Conservation (phyloP, 2,329 filamentous ascomycete genomes). For the Cryphonectria parasitica region DNA sequence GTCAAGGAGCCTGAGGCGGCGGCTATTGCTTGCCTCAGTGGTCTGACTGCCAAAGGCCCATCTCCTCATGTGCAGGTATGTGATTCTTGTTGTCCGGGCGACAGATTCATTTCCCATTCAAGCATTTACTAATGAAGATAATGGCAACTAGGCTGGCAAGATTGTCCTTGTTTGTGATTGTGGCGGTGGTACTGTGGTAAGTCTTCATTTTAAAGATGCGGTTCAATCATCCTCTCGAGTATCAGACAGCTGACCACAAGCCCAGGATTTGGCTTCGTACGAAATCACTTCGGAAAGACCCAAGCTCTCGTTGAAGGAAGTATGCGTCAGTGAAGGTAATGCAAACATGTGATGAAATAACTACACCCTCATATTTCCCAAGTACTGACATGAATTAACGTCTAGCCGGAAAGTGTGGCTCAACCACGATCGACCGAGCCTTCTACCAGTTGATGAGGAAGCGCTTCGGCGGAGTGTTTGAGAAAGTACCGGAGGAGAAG, state of each 20-base stretch:
- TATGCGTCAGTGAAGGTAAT: constrained; percentile 15
- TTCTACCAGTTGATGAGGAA: constrained; percentile 12
- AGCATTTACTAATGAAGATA: background rate
- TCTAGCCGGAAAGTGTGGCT: constrained; percentile 14
- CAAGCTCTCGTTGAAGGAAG: background rate
- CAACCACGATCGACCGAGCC: constrained; percentile 14
- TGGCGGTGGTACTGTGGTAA: constrained; percentile 11
- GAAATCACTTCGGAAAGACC: background rate
- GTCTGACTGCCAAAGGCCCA: background rate
- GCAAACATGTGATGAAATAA: background rate
- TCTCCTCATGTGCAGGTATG: constrained; percentile 3
- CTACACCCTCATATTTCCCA: background rate
- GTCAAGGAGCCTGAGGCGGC: constrained; percentile 15
- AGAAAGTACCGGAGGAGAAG: constrained; percentile 9
- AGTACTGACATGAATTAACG: background rate
- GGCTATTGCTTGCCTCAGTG: constrained; percentile 13
- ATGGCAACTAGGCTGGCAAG: constrained; percentile 3
- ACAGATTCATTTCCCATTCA: background rate
- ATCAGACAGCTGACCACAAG: background rate
- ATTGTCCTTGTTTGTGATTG: constrained; percentile 14
- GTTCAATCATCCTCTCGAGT: background rate
- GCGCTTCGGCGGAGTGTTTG: constrained; percentile 7
- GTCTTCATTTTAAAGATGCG: too few relatives aligned
- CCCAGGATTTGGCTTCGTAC: constrained; percentile 3
- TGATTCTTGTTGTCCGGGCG: too few relatives aligned